Evolutionary conservation across 2,329 filamentous ascomycete genomes (phyloP).

Genomic region (Fusarium nygamai): DNA sequence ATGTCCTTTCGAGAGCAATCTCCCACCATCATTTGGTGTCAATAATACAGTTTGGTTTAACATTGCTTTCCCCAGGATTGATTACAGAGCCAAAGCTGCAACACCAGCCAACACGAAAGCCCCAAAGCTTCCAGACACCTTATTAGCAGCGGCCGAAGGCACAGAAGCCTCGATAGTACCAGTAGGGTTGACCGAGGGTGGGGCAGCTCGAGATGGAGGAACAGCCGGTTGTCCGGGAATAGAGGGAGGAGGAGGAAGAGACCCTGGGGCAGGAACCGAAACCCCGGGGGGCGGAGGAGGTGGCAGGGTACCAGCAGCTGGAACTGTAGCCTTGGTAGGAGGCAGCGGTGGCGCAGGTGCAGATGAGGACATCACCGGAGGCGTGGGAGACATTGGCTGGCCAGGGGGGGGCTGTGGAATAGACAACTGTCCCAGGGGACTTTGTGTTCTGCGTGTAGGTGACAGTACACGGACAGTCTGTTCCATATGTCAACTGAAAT

Average conservation of each 20-base stretch:
- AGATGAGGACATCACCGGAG: neutral
- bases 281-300: neutral
- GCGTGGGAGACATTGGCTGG: neutral
- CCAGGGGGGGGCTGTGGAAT: conserved; percentile 1
- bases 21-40: neutral
- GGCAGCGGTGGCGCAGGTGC: neutral
- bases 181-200: conserved; percentile 2
- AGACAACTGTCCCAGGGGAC: neutral
- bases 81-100: conserved; percentile 51
- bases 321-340: neutral
- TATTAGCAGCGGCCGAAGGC: conserved; percentile 52
- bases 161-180: conserved; percentile 33
- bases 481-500: conserved; percentile 36
- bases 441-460: conserved; percentile 39
- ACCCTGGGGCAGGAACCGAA: neutral
- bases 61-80: neutral
- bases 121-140: conserved; percentile 48
- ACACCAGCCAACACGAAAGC: conserved; percentile 53
- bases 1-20: neutral
- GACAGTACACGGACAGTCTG: conserved; percentile 61
- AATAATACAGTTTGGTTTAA: neutral
- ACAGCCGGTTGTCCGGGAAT: conserved; percentile 1
- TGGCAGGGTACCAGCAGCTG: neutral
- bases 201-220: conserved; percentile 4
- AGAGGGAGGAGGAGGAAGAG: neutral